A percentile compares a stretch with the other conserved stretches of the same genome.
Evolutionary conservation across 352 stramenopile species (phyloP).

Genomic region (Phytopythium sindhum): DNA sequence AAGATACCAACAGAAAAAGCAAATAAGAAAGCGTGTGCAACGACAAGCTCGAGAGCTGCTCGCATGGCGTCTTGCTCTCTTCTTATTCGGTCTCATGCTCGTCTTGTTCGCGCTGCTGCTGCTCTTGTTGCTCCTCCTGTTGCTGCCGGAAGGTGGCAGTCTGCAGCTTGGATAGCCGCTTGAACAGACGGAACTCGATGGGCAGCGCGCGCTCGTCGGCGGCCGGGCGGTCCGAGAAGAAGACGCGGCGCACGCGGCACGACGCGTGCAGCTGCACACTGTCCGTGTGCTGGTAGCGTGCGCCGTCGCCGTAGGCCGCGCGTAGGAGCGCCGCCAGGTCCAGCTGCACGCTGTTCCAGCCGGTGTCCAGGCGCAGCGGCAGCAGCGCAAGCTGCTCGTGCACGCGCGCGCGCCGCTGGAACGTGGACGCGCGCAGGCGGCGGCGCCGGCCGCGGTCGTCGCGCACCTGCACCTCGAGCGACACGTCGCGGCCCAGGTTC

Average conservation of each 20-base stretch:
- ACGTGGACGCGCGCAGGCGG: constrained; percentile 47
- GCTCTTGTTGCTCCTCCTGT: constrained; percentile 6
- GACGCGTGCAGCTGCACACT: constrained; percentile 51
- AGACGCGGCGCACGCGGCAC: constrained; percentile 55
- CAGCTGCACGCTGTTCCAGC: constrained; percentile 67
- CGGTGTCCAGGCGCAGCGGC: constrained; percentile 35
- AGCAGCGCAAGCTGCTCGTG: constrained; percentile 35
- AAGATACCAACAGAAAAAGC: neutral
- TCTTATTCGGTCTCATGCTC: neutral
- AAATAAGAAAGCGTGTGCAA: neutral
- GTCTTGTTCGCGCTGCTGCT: neutral
- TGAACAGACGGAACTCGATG: constrained; percentile 51
- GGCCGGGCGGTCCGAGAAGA: constrained; percentile 46
- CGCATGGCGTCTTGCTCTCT: neutral
- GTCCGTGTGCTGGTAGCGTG: constrained; percentile 33
- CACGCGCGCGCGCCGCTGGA: constrained; percentile 37
- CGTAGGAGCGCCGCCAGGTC: constrained; percentile 39
- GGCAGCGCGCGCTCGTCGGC: constrained; percentile 19
- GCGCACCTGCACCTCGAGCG: constrained; percentile 40
- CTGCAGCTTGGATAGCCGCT: constrained; percentile 35
- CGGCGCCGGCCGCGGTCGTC: constrained; percentile 30
- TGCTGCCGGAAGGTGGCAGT: constrained; percentile 11
- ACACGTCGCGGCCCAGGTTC: constrained; percentile 34
- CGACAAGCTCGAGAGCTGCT: neutral
- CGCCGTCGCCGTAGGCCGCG: constrained; percentile 31